A percentile compares a stretch with the other conserved stretches of the same genome.
Evolutionary conservation across 2,329 filamentous ascomycete species (phyloP).

Genomic region (Paraconiothyrium brasiliense): DNA sequence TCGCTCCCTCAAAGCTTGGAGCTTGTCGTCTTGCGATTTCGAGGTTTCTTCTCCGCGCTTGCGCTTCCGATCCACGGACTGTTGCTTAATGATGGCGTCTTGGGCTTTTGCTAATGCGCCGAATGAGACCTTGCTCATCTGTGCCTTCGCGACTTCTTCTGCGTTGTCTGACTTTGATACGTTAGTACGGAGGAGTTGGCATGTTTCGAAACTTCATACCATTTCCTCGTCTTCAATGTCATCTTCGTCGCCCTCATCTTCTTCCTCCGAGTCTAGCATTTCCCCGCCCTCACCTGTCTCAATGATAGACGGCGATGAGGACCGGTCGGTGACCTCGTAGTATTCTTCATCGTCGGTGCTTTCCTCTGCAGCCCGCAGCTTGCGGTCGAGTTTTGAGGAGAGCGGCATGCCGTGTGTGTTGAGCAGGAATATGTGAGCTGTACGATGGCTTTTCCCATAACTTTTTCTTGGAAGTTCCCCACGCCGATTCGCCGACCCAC

Average conservation of each 20-base stretch:
- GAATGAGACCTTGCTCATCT: conserved; percentile 76
- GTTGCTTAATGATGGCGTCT: conserved; percentile 65
- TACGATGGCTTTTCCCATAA: not conserved
- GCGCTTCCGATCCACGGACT: conserved; percentile 48
- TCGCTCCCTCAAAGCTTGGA: conserved; percentile 56
- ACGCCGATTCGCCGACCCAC: conserved; percentile 11
- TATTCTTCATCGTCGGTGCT: conserved; percentile 50
- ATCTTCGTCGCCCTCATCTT: conserved; percentile 30
- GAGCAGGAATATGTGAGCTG: not conserved
- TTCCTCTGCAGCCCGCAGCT: conserved; percentile 47
- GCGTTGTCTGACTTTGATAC: conserved; percentile 40
- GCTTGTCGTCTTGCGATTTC: conserved; percentile 56
- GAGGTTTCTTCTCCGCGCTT: conserved; percentile 53
- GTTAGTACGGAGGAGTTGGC: conserved; percentile 19
- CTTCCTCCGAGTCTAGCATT: conserved; percentile 47
- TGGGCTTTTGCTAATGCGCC: conserved; percentile 90
- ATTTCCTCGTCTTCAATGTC: conserved; percentile 43
- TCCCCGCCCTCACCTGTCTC: conserved; percentile 48
- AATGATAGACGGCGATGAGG: conserved; percentile 52
- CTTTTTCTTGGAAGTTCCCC: conserved; percentile 8
- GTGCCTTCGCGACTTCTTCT: conserved; percentile 53
- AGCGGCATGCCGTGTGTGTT: conserved; percentile 39
- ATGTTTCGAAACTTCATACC: conserved; percentile 24
- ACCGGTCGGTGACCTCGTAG: conserved; percentile 52
- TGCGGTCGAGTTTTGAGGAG: conserved; percentile 47